Percentiles rank a stretch among this genome's conserved stretches.
These are phyloP conservation scores for Neofusicoccum sp. DNA, from an alignment of 2,329 filamentous ascomycete species.

Conservation along the genomic window DNA sequence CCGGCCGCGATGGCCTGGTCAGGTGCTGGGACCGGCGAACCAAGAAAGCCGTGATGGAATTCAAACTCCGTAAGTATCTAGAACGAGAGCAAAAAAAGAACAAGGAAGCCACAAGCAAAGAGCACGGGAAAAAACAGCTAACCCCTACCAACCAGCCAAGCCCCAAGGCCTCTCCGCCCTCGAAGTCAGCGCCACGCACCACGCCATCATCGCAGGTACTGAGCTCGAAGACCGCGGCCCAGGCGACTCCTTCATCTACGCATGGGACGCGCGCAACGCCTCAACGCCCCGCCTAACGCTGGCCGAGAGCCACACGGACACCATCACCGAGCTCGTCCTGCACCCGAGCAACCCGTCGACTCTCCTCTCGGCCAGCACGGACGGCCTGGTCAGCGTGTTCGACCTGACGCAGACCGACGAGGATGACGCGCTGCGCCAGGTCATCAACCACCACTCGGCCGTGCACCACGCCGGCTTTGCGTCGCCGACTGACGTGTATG, in stretches of 20 bases:
- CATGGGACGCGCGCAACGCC: slow-evolving; percentile 41
- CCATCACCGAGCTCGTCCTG: slow-evolving; percentile 60
- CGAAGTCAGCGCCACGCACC: slow-evolving; percentile 56
- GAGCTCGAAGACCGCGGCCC: slow-evolving; percentile 60
- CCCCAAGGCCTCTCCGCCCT: slow-evolving; percentile 62
- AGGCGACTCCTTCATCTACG: slow-evolving; percentile 36
- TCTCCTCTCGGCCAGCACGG: slow-evolving; percentile 74
- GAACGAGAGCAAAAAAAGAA: not conserved
- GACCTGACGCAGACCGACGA: slow-evolving; percentile 64
- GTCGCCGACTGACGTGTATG: slow-evolving; percentile 60
- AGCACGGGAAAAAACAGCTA: not conserved
- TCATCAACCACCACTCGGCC: slow-evolving; percentile 73
- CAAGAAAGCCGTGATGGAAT: slow-evolving; percentile 45
- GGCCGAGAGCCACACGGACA: slow-evolving; percentile 54
- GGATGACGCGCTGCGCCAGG: slow-evolving; percentile 74
- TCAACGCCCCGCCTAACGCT: slow-evolving; percentile 37
- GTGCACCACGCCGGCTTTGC: slow-evolving; percentile 70
- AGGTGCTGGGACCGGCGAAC: slow-evolving; percentile 64
- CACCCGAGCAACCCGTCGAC: slow-evolving; percentile 60
- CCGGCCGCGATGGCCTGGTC: slow-evolving; percentile 69
- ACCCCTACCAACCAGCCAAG: slow-evolving; percentile 38
- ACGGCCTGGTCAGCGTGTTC: slow-evolving; percentile 75
- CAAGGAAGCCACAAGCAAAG: not conserved
- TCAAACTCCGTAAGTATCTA: slow-evolving; percentile 33
- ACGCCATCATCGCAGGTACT: slow-evolving; percentile 68